A percentile compares a stretch with the other conserved stretches of the same genome.
Conservation (phyloP, 306 rosid species). For the Glycyrrhiza uralensis region DNA sequence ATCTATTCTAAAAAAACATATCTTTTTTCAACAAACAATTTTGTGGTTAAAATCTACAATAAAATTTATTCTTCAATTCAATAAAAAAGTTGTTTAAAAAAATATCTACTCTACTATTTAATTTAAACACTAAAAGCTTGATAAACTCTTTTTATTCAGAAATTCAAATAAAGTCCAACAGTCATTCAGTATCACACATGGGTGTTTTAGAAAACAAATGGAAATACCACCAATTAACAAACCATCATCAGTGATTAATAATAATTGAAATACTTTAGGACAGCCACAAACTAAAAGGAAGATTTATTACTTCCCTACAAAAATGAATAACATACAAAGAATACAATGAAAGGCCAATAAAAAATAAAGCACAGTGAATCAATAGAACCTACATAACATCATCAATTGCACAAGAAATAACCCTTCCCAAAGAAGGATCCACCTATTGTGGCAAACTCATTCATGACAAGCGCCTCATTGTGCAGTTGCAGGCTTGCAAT, state of each 20-base stretch:
- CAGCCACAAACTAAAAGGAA: conserved; percentile 1
- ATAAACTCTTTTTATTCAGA: neutral
- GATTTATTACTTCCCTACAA: conserved; percentile 9
- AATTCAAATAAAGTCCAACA: neutral
- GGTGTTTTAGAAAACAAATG: neutral
- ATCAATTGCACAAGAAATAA: conserved; percentile 3
- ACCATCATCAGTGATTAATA: neutral
- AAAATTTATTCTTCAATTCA: neutral
- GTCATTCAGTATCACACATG: neutral
- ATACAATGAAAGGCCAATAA: neutral
- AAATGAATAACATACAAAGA: conserved; percentile 16
- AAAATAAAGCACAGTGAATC: conserved; percentile 1
- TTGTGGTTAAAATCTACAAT: neutral
- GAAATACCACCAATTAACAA: neutral
- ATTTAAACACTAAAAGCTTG: neutral
- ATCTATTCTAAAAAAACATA: neutral
- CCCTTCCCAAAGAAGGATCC: neutral
- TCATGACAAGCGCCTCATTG: conserved; percentile 17
- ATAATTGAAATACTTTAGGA: neutral
- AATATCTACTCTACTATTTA: neutral
- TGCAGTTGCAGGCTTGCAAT: conserved; percentile 12
- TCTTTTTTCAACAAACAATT: neutral
- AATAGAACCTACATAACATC: conserved; percentile 27
- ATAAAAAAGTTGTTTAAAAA: neutral
- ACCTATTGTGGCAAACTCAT: conserved; percentile 11